Percentiles rank a stretch among this genome's conserved stretches.
phyloP scores from a whole-genome alignment of 192 early-diverging fungal genomes.

The Coemansia guatemalensis region DNA sequence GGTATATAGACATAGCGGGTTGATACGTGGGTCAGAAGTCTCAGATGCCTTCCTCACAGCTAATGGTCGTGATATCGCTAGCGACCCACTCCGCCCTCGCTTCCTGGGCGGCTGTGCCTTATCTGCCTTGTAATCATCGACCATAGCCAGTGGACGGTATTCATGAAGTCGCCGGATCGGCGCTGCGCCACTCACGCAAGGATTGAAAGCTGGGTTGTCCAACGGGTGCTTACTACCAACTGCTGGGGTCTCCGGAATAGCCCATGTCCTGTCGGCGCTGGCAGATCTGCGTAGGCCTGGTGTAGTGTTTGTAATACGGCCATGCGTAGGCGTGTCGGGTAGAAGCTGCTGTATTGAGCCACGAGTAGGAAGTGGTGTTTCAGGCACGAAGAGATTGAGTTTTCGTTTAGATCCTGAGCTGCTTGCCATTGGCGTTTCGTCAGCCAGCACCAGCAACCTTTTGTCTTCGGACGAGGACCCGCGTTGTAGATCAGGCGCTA shows the following conservation, averaged over 20 bases:
- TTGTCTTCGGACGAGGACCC: background rate
- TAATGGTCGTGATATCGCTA: background rate
- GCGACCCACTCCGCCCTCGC: background rate
- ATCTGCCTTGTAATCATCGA: background rate
- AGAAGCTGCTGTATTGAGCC: background rate
- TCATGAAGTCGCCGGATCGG: background rate
- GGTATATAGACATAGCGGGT: background rate
- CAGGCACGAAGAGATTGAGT: conserved; percentile 8
- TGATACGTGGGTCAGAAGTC: background rate
- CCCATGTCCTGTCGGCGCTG: background rate
- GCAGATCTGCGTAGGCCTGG: background rate
- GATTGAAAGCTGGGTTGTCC: background rate
- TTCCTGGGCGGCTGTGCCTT: background rate
- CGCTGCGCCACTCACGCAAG: background rate
- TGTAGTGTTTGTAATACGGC: background rate
- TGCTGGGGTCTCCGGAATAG: conserved; percentile 5
- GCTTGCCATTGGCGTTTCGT: conserved; percentile 6
- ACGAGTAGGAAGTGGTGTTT: conserved; percentile 5
- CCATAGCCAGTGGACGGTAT: conserved; percentile 4
- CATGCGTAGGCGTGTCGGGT: background rate
- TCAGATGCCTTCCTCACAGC: background rate
- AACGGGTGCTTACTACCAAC: background rate
- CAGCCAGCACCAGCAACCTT: conserved; percentile 1
- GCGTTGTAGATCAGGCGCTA: background rate
- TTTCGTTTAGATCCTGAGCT: conserved; percentile 8